Evolutionary conservation across 768 basidiomycete species (phyloP), one percentile per base, ranked within the genome.

Genomic region (Auricularia sp.): DNA sequence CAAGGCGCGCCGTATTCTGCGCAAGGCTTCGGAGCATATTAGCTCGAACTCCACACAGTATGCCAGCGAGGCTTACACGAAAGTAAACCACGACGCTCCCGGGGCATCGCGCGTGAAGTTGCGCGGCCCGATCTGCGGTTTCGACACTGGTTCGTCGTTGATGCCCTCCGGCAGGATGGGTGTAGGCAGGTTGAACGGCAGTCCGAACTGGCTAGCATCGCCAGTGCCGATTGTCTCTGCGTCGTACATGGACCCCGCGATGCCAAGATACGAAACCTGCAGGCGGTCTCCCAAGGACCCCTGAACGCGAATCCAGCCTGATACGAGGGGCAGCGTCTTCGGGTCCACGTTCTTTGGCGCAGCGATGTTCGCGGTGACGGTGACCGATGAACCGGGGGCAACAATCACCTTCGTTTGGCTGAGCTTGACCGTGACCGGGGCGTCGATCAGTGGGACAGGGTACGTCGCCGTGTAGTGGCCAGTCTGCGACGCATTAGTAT

Each of bases 301-400:
- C 3, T 67, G 62, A 42, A 77, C 67, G 64, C 76, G 67, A 68
- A 88, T 82, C 76, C 79, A 85, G 7, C 85, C 86, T 37, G 83
- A 84, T 74, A 81, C 86, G 64, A 85, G 77, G n/a, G 85, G 85
- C 73, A 83, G 80, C 2, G 79, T 76, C 35, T 77, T 68, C 2
- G 70, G 71, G 35, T 81, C 75, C 65, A 79, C 72, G 14, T 78
- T 74, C 0, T 69, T 68, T 0, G 86, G 86, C 0, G 80, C 76
- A 0, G 72, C 76, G 75, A 89, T 81, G 24, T 69, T 70, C 5
- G 79, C 79, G 3, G 74, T 69, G 63, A 88, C 75, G 29, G 71
- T 70, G 35, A 76, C 75, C 4, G 78, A 74, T 64, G 75, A 69
- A 1, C 81, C 80, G 0, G 83, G 80, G 33, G 44, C 68, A 34